Base-by-base conservation (phyloP, 1,284 basidiomycete genomes). In the Lentinus polychrous region DNA sequence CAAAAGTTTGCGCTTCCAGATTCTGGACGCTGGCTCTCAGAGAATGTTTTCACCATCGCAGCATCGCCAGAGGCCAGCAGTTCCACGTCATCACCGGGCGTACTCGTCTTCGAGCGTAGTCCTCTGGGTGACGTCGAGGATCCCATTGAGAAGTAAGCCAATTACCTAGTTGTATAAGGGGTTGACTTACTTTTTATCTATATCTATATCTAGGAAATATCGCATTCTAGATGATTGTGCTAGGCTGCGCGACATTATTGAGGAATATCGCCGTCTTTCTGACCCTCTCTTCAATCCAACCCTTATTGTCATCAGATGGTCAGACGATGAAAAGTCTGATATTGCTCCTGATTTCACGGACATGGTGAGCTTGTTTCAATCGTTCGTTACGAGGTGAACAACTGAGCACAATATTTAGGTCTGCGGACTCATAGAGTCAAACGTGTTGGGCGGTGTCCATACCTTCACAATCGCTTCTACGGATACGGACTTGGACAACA, bases 91-190 rank as follows among this genome's bases (percentile, higher is more conserved):
- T 77, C 72, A 36, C 84, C 84, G n/a, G 84, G 83, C 0, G 51
- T 86, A 22, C 72, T 87, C 49, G 62, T 86, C 11, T 86, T 88
- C 49, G 86, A 88, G 59, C 76, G 81, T 44, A 82, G 82, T 0
- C 81, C 86, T 0, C 49, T 82, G 45, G 76, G 75, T 45, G 78
- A 69, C n/a, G 62, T 79, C 2, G 57, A 67, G 18, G 85, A 88
- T 58, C 76, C 81, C 12, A 62, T 88, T 31, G 83, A 84, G 64
- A 76, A 70, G 85, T 86, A 46, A 20, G 70, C 62, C 11, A 23
- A 14, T 6, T 32, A 8, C 18, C 32, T 33, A 11, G 39, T 23
- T 5, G 10, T 11, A 34, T 3, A 8, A n/a, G 22, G 14, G 15
- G 40, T n/a, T n/a, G n/a, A 20, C 40, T 18, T 14, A 42, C 17